These are phyloP conservation scores for Globisporangium apiculatum DNA, from an alignment of 352 stramenopile genomes.

Conservation along the genomic window DNA sequence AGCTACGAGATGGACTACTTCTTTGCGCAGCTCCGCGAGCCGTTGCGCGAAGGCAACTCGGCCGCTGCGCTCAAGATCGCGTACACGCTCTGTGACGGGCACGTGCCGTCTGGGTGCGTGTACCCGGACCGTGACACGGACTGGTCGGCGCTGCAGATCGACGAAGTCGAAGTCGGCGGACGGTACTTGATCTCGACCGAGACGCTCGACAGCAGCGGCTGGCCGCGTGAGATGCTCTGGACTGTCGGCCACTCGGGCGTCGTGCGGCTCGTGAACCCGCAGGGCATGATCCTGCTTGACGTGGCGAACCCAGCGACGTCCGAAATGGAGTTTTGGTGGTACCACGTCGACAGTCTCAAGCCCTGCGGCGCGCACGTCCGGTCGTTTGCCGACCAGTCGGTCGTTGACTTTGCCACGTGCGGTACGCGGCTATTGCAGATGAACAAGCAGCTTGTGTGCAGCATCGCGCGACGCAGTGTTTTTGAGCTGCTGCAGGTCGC, in stretches of 20 bases:
- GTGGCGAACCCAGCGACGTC: conserved; percentile 43
- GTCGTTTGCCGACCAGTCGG: conserved; percentile 27
- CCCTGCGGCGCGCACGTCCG: conserved; percentile 9
- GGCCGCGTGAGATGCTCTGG: conserved; percentile 55
- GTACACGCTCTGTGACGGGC: conserved; percentile 70
- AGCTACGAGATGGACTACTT: conserved; percentile 87
- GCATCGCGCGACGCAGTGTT: conserved; percentile 46
- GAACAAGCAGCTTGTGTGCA: conserved; percentile 46
- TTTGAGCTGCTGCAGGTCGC: conserved; percentile 53
- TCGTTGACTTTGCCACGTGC: conserved; percentile 34
- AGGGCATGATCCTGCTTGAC: conserved; percentile 56
- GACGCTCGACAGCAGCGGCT: conserved; percentile 26
- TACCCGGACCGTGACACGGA: conserved; percentile 77
- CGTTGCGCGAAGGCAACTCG: conserved; percentile 64
- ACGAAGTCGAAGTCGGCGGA: conserved; percentile 62
- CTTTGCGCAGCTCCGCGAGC: conserved; percentile 73
- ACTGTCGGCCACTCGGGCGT: conserved; percentile 50
- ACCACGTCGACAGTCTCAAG: conserved; percentile 46
- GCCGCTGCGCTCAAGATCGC: conserved; percentile 74
- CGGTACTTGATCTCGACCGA: conserved; percentile 42
- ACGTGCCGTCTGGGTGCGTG: conserved; percentile 68
- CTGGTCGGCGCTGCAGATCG: conserved; percentile 67
- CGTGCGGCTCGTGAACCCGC: conserved; percentile 40
- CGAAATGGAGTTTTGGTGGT: conserved; percentile 63
- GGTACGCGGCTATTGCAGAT: conserved; percentile 24